Evolutionary conservation across 1,284 basidiomycete genomes (phyloP).

Genomic region (Pterula multifida): DNA sequence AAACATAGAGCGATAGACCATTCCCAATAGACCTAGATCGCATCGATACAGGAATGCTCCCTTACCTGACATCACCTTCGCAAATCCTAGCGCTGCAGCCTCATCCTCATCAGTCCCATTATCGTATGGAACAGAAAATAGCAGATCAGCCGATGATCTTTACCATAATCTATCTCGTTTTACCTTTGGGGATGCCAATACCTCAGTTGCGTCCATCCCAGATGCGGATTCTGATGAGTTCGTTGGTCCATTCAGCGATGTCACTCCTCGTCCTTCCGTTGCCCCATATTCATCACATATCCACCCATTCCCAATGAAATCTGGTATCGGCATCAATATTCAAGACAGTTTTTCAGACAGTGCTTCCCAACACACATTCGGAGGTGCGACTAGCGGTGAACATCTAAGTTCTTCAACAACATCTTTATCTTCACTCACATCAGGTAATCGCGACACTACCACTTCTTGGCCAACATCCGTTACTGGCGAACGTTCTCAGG

Average conservation of each 20-base stretch:
- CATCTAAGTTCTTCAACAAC: neutral
- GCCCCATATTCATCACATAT: neutral
- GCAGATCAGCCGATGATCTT: neutral
- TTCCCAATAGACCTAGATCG: neutral
- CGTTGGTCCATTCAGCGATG: neutral
- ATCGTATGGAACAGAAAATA: neutral
- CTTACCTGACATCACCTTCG: neutral
- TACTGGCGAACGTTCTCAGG: neutral
- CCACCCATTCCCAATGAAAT: neutral
- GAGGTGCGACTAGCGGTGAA: neutral
- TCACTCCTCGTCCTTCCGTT: constrained; percentile 1
- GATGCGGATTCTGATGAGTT: neutral
- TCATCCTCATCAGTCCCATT: neutral
- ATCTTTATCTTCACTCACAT: neutral
- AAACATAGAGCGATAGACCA: neutral
- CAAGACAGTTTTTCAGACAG: neutral
- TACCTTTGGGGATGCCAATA: neutral
- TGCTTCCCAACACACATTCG: neutral
- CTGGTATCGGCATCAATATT: too few relatives aligned
- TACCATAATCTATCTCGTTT: neutral
- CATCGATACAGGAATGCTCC: neutral
- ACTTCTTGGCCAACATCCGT: neutral
- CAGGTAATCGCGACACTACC: neutral
- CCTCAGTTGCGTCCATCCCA: neutral
- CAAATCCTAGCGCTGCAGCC: neutral